Evolutionary conservation across 1,284 basidiomycete genomes (phyloP), one percentile per base, ranked within the genome.

Genomic region (Cryptococcus sp.): DNA sequence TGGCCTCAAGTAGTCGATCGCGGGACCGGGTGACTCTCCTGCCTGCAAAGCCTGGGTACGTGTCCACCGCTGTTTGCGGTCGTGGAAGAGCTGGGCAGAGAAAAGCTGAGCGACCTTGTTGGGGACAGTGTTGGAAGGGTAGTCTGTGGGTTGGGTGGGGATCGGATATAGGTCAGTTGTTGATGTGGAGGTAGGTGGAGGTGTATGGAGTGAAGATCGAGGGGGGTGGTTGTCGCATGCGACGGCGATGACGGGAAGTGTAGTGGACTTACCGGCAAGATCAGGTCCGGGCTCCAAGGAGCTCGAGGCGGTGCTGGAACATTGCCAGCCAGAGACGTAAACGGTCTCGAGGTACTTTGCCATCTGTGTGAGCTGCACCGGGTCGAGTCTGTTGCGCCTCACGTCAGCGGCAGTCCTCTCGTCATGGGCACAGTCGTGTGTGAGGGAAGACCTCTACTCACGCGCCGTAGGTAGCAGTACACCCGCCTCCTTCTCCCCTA

Each of bases 221-320:
- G n/a, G n/a, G n/a, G n/a, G n/a, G n/a, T n/a, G n/a, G n/a, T n/a
- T n/a, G n/a, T n/a, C n/a, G n/a, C n/a, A n/a, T n/a, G n/a, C n/a
- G n/a, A 24, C 38, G 56, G 36, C 9, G 35, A 47, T 56, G 46
- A 46, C 39, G 55, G 50, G 53, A 56, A 50, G 40, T 46, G 38
- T 12, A 20, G 13, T 20, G 0, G 12, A 67, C 74, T 69, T 69
- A 89, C 90, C 75, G 36, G 94, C 96, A 72, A 98, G 85, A 81
- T 98, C 95, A 40, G 95, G 95, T 45, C 95, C 95, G 53, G 97
- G 94, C 79, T 98, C 96, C 71, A 98, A 94, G 70, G 93, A 96
- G 23, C 90, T 91, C 51, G 91, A 82, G 55, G 93, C 83, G 58
- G 93, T 97, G 46, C 87, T 89, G 38, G 85, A 84, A 23, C 89